phyloP scores from a whole-genome alignment of 495 filamentous ascomycete genomes.

The Melanomma pulvis-pyrius region DNA sequence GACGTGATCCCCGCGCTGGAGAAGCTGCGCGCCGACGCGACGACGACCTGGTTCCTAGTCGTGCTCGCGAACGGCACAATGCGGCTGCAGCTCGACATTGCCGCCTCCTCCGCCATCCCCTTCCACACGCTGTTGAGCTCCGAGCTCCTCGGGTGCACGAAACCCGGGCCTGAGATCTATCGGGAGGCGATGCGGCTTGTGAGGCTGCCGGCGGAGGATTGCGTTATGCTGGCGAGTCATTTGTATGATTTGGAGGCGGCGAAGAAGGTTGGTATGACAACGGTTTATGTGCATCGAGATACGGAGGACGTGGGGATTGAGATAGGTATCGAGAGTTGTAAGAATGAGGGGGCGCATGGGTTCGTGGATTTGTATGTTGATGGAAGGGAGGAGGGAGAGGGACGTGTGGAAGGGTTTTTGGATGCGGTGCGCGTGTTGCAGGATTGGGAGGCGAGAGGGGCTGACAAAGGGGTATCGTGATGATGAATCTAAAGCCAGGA shows the following conservation, averaged over 20 bases:
- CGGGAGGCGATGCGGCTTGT: conserved; percentile 8
- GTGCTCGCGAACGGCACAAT: conserved; percentile 29
- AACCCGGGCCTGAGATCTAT: conserved; percentile 22
- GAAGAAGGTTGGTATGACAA: conserved; percentile 15
- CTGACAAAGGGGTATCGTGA: too few relatives aligned
- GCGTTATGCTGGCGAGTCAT: conserved; percentile 21
- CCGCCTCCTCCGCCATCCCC: conserved; percentile 16
- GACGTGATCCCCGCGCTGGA: conserved; percentile 21
- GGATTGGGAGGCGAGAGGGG: too few relatives aligned
- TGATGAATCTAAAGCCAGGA: neutral
- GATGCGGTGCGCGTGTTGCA: neutral
- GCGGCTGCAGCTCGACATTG: conserved; percentile 22
- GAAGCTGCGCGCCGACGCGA: neutral
- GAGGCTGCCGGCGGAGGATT: neutral
- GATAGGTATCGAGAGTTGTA: neutral
- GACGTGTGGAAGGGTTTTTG: too few relatives aligned
- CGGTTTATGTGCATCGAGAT: conserved; percentile 13
- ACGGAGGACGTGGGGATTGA: conserved; percentile 16
- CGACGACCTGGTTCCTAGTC: conserved; percentile 10
- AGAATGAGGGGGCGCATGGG: neutral
- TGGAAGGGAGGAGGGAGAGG: neutral
- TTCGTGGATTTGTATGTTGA: neutral
- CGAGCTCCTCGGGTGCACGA: conserved; percentile 16
- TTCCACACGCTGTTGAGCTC: conserved; percentile 29
- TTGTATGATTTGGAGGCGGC: conserved; percentile 27